Evolutionary conservation across 495 filamentous ascomycete species (phyloP).

Genomic region (Podospora fimiseda): DNA sequence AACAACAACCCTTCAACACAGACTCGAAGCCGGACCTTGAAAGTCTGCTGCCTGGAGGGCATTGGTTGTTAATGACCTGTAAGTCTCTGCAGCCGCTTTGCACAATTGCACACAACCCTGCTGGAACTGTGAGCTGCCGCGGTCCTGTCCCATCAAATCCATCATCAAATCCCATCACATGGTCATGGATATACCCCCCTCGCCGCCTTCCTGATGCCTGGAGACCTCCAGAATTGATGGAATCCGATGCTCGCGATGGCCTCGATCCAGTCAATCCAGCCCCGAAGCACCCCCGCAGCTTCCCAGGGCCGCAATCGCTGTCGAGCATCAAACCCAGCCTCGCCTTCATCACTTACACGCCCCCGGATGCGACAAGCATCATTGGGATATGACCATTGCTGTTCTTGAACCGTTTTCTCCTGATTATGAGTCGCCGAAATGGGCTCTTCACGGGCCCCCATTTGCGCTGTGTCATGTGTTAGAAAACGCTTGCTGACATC

Average conservation of each 20-base stretch:
- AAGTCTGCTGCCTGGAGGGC: constrained; percentile 26
- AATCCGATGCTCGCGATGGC: constrained; percentile 24
- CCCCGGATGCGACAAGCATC: constrained; percentile 39
- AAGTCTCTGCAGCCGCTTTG: constrained; percentile 23
- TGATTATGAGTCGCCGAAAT: constrained; percentile 32
- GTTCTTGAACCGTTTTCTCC: constrained; percentile 18
- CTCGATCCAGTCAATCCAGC: constrained; percentile 13
- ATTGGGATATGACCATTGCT: constrained; percentile 20
- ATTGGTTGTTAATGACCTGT: constrained; percentile 32
- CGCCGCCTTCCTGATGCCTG: constrained; percentile 23
- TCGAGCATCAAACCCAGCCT: constrained; percentile 36
- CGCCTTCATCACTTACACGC: constrained; percentile 39
- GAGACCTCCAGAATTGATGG: constrained; percentile 29
- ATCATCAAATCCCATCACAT: constrained; percentile 36
- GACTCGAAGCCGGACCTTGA: constrained; percentile 8
- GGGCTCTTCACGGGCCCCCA: constrained; percentile 24
- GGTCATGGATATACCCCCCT: constrained; percentile 30
- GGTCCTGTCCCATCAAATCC: constrained; percentile 37
- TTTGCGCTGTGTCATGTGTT: constrained; percentile 12
- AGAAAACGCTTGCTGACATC: constrained; percentile 37
- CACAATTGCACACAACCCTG: constrained; percentile 11
- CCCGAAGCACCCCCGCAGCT: constrained; percentile 16
- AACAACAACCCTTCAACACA: constrained; percentile 12
- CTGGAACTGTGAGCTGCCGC: constrained; percentile 17
- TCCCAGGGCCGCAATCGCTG: constrained; percentile 33